A percentile compares a stretch with the other conserved stretches of the same genome.
Evolutionary conservation across 1,139 yeast species (phyloP).

Genomic region (Hansenula lynferdii): DNA sequence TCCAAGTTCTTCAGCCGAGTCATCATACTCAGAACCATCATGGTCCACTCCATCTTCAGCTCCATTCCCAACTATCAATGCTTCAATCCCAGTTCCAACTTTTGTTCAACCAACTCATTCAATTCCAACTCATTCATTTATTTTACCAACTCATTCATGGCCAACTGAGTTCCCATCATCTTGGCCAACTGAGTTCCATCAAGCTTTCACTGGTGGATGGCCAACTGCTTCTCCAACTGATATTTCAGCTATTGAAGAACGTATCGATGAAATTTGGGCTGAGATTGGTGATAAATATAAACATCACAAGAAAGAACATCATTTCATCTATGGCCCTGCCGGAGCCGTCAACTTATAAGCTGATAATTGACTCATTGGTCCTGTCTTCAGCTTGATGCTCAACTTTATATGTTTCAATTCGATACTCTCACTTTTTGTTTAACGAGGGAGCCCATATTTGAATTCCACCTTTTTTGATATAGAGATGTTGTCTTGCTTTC

Average conservation of each 20-base stretch:
- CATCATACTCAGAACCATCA: neutral
- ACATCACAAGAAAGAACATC: too few species aligned
- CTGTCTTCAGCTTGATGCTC: too few species aligned
- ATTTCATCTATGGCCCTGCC: too few species aligned
- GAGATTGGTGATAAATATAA: too few species aligned
- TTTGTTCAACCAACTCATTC: neutral
- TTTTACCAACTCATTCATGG: neutral
- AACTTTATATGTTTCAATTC: too few species aligned
- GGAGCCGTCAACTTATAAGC: too few species aligned
- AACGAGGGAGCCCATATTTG: too few species aligned
- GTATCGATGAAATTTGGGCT: neutral
- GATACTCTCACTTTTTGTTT: too few species aligned
- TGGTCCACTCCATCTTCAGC: neutral
- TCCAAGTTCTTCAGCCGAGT: too few species aligned
- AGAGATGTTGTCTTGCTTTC: too few species aligned
- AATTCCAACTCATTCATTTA: neutral
- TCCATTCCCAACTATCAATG: neutral
- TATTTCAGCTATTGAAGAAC: neutral
- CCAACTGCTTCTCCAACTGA: neutral
- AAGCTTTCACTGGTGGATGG: slow-evolving; percentile 1
- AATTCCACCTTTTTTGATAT: too few species aligned
- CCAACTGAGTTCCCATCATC: slow-evolving; percentile 1
- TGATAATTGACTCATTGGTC: too few species aligned
- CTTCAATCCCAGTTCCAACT: neutral
- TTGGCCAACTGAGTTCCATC: neutral